Conservation (phyloP, 176 grass and related monocot species). For the Raddia guianensis region DNA sequence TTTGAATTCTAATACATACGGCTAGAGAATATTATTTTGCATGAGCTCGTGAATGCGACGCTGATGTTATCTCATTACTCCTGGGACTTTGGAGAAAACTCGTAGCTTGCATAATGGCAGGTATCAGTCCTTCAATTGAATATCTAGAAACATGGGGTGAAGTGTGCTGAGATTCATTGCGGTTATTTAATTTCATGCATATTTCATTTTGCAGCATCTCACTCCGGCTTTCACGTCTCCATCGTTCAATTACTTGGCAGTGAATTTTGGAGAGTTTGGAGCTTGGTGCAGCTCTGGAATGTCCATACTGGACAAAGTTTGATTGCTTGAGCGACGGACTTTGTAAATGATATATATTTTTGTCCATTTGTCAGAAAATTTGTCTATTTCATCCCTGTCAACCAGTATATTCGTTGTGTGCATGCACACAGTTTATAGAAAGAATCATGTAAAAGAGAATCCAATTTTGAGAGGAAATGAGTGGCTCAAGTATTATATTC, state of each 20-base stretch:
- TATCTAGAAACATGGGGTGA: constrained; percentile 13
- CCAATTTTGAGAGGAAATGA: neutral
- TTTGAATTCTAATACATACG: constrained; percentile 34
- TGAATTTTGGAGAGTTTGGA: neutral
- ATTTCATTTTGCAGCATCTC: constrained; percentile 29
- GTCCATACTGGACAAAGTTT: neutral
- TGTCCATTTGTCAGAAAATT: neutral
- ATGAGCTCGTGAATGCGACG: neutral
- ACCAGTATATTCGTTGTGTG: neutral
- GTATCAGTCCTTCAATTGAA: constrained; percentile 9
- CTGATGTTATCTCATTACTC: neutral
- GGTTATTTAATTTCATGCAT: constrained; percentile 24
- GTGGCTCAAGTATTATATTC: neutral
- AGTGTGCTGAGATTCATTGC: neutral
- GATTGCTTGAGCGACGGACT: neutral
- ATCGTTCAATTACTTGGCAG: neutral
- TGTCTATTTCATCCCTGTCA: neutral
- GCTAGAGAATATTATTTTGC: neutral
- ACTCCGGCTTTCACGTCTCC: neutral
- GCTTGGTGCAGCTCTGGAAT: neutral
- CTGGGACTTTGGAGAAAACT: constrained; percentile 10
- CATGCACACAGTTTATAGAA: neutral
- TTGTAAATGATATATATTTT: constrained; percentile 24
- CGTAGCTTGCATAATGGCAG: constrained; percentile 28
- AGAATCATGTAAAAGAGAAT: constrained; percentile 8